Evolutionary conservation across 176 grass and related monocot genomes (phyloP).

Genomic region (Rhynchospora tenuis): DNA sequence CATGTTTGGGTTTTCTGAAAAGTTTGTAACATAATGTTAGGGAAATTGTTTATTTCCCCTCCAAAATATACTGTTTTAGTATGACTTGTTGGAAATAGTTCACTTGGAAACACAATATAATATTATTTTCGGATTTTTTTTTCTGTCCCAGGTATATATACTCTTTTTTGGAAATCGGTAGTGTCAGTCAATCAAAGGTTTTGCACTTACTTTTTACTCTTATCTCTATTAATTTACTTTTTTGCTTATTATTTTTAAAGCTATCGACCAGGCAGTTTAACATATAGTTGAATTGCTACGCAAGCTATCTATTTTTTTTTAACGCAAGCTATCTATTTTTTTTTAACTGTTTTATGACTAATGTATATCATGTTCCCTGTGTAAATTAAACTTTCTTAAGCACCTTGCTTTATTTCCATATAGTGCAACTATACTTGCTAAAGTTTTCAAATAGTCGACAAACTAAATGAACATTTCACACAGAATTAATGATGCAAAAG

Average conservation of each 20-base stretch:
- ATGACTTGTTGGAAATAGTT: not conserved
- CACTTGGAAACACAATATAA: not conserved
- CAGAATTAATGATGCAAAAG: not conserved
- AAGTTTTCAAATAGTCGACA: not conserved
- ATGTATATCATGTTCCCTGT: not conserved
- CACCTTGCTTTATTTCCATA: not conserved
- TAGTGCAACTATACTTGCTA: not conserved
- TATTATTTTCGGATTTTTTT: not conserved
- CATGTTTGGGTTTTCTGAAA: not conserved
- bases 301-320: not conserved
- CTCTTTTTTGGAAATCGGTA: not conserved
- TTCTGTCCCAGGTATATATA: not conserved
- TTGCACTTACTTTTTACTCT: not conserved
- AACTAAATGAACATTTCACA: not conserved
- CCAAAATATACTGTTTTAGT: not conserved
- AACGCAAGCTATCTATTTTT: not conserved
- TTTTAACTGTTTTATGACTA: not conserved
- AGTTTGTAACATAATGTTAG: not conserved
- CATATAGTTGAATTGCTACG: not conserved
- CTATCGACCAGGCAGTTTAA: not conserved
- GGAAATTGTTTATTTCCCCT: no score
- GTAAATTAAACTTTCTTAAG: not conserved
- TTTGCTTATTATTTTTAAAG: not conserved
- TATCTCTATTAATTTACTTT: not conserved
- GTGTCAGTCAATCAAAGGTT: not conserved